Conservation (phyloP, 164 flowering plant species). For the Annona squamosa region DNA sequence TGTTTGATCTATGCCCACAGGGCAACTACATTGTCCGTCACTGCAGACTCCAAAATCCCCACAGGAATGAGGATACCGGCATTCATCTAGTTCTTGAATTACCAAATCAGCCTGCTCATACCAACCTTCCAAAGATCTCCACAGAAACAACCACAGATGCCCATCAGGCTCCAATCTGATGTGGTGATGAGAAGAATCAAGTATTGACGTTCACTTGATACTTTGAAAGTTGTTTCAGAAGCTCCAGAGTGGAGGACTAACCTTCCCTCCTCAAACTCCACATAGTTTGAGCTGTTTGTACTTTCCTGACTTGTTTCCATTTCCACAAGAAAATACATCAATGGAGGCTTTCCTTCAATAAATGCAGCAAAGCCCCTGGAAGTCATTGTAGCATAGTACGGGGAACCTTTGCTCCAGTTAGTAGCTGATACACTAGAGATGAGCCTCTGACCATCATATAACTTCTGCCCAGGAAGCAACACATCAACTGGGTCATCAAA, state of each 20-base stretch:
- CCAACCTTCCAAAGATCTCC: slow-evolving; percentile 14
- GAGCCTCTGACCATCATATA: slow-evolving; percentile 13
- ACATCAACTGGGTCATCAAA: slow-evolving; percentile 23
- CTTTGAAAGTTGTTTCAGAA: not conserved
- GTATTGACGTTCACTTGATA: not conserved
- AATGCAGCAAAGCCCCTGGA: not conserved
- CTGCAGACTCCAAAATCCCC: slow-evolving; percentile 25
- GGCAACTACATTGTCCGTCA: slow-evolving; percentile 24
- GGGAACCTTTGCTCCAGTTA: slow-evolving; percentile 6
- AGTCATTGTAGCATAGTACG: slow-evolving; percentile 1
- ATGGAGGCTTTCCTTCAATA: not conserved
- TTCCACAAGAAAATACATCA: not conserved
- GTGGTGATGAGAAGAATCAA: slow-evolving; percentile 11
- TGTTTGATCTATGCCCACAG: not conserved
- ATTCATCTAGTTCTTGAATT: not conserved
- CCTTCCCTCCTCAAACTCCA: not conserved
- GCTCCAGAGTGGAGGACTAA: too few relatives aligned
- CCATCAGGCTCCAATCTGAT: slow-evolving; percentile 28
- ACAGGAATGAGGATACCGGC: slow-evolving; percentile 18
- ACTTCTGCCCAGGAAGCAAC: slow-evolving; percentile 16
- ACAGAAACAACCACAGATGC: slow-evolving; percentile 24
- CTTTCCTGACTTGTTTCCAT: not conserved
- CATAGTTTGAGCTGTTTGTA: not conserved
- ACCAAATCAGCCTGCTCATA: slow-evolving; percentile 13
- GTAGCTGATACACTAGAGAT: slow-evolving; percentile 12